Base-by-base conservation (phyloP, 768 basidiomycete species). In the Jaapia argillacea region DNA sequence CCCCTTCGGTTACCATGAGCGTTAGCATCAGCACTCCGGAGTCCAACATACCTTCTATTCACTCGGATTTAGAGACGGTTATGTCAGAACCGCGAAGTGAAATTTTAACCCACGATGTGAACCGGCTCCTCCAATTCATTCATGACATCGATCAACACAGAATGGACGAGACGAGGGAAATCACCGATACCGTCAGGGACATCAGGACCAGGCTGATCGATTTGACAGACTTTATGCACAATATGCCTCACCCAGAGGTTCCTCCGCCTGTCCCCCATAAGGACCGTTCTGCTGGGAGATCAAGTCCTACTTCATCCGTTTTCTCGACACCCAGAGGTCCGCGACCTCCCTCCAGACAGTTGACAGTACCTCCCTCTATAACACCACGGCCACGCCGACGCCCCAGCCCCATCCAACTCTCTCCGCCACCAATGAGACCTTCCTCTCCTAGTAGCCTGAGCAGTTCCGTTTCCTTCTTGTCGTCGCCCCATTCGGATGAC, bases 401-500 rank as follows among this genome's bases (percentile, higher is more conserved):
- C 58, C 46, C 16, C 53, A 46, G 37, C 44, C 58, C 66, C 7
- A 64, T 67, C 23, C 26, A 60, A 3, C 45, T 74, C 33, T 57
- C 73, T 2, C 72, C 74, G 3, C 75, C 76, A 3, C 63, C 68
- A 13, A 27, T 49, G 10, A 58, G 66, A 13, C 58, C 67, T 10
- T 58, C 64, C 3, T 70, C 76, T 2, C 62, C 67, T 3, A 62
- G 59, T 26, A 67, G 68, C 4, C 39, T 58, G 33, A 55, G 46
- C 13, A 66, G 64, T 7, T 52, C 49, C 4, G 49, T 55, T 44
- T 75, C 74, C 0, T 77, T 68, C 54, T 50, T 77, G 40, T 73
- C 72, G 3, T 76, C 74, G 14, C 81, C 84, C 48, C 81, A 88
- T 48, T 89, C 87, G 0, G 86, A 90, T 44, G 85, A 85, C 49